Evolutionary conservation across 495 filamentous ascomycete genomes (phyloP), one percentile per base, ranked within the genome.

Genomic region (Apodospora peruviana): DNA sequence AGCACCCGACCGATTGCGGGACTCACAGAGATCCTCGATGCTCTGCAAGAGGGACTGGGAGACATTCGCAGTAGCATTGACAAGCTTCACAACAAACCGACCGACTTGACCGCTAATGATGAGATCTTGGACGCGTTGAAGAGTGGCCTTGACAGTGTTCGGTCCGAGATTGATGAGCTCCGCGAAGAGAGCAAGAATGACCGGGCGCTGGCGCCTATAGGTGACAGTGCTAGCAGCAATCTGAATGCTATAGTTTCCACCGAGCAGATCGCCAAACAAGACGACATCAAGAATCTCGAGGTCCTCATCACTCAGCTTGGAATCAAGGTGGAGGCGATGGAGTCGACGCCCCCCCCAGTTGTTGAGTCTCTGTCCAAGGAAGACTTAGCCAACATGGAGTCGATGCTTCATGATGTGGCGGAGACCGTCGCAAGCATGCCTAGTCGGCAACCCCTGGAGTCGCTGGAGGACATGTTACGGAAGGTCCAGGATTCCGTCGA

Each of bases 91-190:
- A 81, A 90, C 53, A 90, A 89, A 70, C 87, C 89, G 5, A 72
- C 81, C 1, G 86, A 90, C 52, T 78, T 89, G 64, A 89, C 87
- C 16, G 83, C 84, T 20, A 88, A 82, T 47, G 84, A 90, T 45
- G 89, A 95, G 59, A 90, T 95, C 39, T 75, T 95, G 4, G 88
- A 95, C 45, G 85, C 88, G 2, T 75, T 96, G 42, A 93, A 85
- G 55, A 82, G 82, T 36, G 90, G 90, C 0, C 67, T 96, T 11
- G 80, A 82, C 32, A 75, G 73, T 21, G 72, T 96, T 27, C 81
- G 82, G 51, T 70, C 79, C 22, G 90, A 96, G 25, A 83, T 95
- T 48, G 87, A 91, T 35, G 71, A 71, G n/a, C 70, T 96, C 35
- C 82, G 86, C 3, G 72, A 81, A 10, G 46, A 65, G 51, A 57